A percentile compares a stretch with the other conserved stretches of the same genome.
These are phyloP conservation scores for Coemansia erecta DNA, from an alignment of 192 early-diverging fungal genomes.

Conservation along the genomic window DNA sequence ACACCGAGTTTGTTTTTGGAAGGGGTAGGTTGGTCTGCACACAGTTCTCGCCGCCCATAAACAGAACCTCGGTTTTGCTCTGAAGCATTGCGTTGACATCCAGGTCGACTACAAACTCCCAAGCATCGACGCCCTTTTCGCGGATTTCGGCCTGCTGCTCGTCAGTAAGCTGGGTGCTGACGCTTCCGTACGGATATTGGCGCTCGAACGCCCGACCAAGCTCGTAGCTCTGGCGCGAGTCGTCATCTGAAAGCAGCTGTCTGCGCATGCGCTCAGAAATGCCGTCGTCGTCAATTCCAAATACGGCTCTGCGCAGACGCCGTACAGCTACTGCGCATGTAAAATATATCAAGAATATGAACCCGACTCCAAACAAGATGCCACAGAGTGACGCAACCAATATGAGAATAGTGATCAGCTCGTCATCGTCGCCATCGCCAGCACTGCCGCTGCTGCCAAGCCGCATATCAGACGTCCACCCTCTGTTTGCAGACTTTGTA, in stretches of 20 bases:
- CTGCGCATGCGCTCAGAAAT: conserved; percentile 45
- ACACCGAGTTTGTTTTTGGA: conserved; percentile 75
- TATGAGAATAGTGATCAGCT: conserved; percentile 35
- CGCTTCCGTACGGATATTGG: conserved; percentile 68
- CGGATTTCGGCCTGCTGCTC: conserved; percentile 74
- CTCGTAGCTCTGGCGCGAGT: conserved; percentile 56
- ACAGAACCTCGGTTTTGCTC: conserved; percentile 72
- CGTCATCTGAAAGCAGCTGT: conserved; percentile 51
- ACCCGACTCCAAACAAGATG: conserved; percentile 32
- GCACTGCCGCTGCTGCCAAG: conserved; percentile 1
- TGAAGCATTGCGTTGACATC: conserved; percentile 63
- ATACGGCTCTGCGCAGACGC: conserved; percentile 22
- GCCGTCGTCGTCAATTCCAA: conserved; percentile 46
- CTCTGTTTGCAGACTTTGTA: background rate
- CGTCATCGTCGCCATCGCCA: conserved; percentile 28
- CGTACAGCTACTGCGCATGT: conserved; percentile 16
- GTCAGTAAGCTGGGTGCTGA: conserved; percentile 72
- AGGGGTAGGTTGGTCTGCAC: conserved; percentile 80
- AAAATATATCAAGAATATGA: conserved; percentile 29
- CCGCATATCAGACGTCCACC: background rate
- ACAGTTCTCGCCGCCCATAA: conserved; percentile 67
- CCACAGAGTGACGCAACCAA: conserved; percentile 37
- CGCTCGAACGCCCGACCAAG: conserved; percentile 64
- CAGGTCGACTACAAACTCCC: conserved; percentile 74
- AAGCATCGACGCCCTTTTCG: conserved; percentile 79